Percentiles rank a stretch among this genome's conserved stretches.
phyloP scores from a whole-genome alignment of 805 yeast genomes.

The Teunomyces lycoperdinae region DNA sequence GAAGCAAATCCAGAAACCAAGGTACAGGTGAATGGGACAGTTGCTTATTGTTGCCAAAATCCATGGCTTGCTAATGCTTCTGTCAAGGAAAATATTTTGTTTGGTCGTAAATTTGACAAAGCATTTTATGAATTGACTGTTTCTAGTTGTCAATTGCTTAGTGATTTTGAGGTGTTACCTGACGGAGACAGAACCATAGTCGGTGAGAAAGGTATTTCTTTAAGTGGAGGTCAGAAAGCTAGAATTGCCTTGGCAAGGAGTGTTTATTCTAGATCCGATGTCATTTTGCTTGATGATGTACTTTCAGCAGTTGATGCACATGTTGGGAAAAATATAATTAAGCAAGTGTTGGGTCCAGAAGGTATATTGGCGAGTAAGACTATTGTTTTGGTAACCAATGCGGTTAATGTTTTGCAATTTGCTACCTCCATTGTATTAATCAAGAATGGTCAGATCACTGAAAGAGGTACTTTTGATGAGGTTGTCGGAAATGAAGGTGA shows the following conservation, averaged over 20 bases:
- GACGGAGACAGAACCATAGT: constrained; percentile 55
- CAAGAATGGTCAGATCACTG: constrained; percentile 52
- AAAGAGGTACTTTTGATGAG: constrained; percentile 51
- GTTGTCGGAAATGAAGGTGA: constrained; percentile 39
- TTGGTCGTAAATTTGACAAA: constrained; percentile 46
- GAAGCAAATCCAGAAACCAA: constrained; percentile 16
- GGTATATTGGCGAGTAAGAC: constrained; percentile 55
- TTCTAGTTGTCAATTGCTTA: constrained; percentile 48
- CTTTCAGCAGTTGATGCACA: constrained; percentile 73
- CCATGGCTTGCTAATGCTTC: constrained; percentile 54
- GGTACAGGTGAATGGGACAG: constrained; percentile 32
- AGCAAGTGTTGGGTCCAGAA: constrained; percentile 42
- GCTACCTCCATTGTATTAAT: constrained; percentile 63
- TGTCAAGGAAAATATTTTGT: constrained; percentile 49
- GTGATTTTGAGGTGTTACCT: constrained; percentile 47
- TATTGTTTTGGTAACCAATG: constrained; percentile 56
- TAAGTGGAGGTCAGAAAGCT: constrained; percentile 65
- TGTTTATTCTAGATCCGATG: constrained; percentile 58
- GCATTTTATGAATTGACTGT: constrained; percentile 41
- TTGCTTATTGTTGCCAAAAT: constrained; percentile 62
- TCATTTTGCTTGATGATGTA: constrained; percentile 61
- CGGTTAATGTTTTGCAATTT: constrained; percentile 51
- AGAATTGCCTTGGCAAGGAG: constrained; percentile 67
- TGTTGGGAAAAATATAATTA: constrained; percentile 56
- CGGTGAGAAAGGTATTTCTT: constrained; percentile 60